Conservation (phyloP, 345 rosid species). For the Odontarrhena argentea region DNA sequence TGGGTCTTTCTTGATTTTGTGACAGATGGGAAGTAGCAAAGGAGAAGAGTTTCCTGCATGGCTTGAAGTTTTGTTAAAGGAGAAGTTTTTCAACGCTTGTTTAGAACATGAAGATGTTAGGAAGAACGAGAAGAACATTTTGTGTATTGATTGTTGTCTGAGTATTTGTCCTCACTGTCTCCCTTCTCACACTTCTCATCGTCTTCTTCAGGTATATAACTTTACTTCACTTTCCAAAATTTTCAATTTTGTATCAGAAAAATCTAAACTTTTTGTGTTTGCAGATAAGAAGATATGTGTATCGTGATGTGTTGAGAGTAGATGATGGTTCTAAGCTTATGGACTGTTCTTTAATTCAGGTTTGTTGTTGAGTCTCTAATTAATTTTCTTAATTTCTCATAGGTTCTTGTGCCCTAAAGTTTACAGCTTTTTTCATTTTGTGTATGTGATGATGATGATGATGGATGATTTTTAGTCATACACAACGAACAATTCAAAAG, state of each 20-base stretch:
- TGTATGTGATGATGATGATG: conserved; percentile 23
- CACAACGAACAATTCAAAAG: conserved; percentile 79
- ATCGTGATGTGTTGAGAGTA: conserved; percentile 72
- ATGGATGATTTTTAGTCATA: conserved; percentile 52
- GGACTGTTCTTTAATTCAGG: conserved; percentile 83
- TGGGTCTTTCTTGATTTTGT: conserved; percentile 16
- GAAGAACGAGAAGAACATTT: conserved; percentile 84
- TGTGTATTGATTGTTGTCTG: conserved; percentile 76
- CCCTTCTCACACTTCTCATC: conserved; percentile 64
- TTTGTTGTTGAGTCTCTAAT: conserved; percentile 5
- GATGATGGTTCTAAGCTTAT: conserved; percentile 70
- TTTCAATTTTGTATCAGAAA: background rate
- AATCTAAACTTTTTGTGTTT: background rate
- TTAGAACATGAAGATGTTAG: conserved; percentile 57
- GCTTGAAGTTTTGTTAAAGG: conserved; percentile 60
- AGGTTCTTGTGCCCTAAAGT: background rate
- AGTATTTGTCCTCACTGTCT: conserved; percentile 86
- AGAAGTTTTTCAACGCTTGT: conserved; percentile 88
- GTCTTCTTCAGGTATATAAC: conserved; percentile 66
- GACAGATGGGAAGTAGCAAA: conserved; percentile 20
- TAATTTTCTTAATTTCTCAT: background rate
- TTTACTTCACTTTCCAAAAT: background rate
- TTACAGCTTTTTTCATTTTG: background rate
- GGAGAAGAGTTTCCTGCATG: conserved; percentile 37
- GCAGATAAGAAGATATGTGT: conserved; percentile 90